These are phyloP conservation scores for Xylariaceae sp. DNA, from an alignment of 2,329 filamentous ascomycete genomes.

Conservation along the genomic window DNA sequence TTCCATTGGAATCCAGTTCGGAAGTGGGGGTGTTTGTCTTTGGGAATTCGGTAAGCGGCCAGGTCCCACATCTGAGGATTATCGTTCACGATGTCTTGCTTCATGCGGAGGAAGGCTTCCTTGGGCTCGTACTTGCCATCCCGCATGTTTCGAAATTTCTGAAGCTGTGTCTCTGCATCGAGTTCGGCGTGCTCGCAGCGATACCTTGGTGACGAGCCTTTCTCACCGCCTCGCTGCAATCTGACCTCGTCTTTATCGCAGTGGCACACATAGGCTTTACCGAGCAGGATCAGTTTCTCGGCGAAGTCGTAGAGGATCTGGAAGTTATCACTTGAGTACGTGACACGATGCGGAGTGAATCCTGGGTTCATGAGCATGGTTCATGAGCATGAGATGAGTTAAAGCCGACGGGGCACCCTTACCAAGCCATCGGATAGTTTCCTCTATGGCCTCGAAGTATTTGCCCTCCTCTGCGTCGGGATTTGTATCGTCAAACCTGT, in stretches of 20 bases:
- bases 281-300: constrained; percentile 70
- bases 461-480: constrained; percentile 86
- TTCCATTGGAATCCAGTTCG: constrained; percentile 78
- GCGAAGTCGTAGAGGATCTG: constrained; percentile 80
- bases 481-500: constrained; percentile 72
- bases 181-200: constrained; percentile 75
- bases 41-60: constrained; percentile 77
- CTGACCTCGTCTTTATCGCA: constrained; percentile 78
- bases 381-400: too few relatives aligned
- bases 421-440: constrained; percentile 34
- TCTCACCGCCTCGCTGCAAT: constrained; percentile 73
- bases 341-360: constrained; percentile 72
- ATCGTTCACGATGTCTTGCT: constrained; percentile 73
- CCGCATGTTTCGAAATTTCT: constrained; percentile 82
- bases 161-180: constrained; percentile 65
- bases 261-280: constrained; percentile 76
- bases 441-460: constrained; percentile 85
- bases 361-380: constrained; percentile 81
- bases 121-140: constrained; percentile 84
- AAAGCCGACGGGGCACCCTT: too few relatives aligned
- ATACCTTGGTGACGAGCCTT: constrained; percentile 62
- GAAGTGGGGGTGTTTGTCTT: constrained; percentile 55
- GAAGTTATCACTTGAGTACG: constrained; percentile 87
- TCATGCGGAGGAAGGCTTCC: constrained; percentile 85
- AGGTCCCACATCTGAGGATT: constrained; percentile 93